Conservation (phyloP, 305 asterid genomes). For the Rubia tinctorum region DNA sequence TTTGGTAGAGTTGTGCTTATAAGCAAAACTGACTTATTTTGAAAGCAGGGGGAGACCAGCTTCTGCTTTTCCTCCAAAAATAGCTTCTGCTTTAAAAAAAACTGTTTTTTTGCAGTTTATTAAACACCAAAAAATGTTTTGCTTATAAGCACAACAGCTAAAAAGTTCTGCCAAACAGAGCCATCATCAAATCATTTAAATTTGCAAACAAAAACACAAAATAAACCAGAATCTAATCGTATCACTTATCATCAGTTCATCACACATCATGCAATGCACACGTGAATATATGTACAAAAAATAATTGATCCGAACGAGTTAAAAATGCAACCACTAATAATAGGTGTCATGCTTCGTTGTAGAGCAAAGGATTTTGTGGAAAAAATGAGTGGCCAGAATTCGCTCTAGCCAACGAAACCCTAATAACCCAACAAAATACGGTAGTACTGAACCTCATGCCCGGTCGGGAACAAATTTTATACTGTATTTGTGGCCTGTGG, state of each 20-base stretch:
- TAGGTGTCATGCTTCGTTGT: slow-evolving; percentile 24
- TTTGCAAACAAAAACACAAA: no score
- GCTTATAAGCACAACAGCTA: no score
- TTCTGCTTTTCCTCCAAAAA: no score
- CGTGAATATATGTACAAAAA: slow-evolving; percentile 28
- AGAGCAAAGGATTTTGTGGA: slow-evolving; percentile 24
- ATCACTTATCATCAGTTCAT: not conserved
- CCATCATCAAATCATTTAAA: no score
- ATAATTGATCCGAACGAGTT: slow-evolving; percentile 15
- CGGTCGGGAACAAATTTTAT: slow-evolving; percentile 7
- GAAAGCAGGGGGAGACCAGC: no score
- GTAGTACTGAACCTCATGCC: slow-evolving; percentile 11
- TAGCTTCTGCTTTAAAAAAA: no score
- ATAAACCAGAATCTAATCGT: slow-evolving; percentile 6
- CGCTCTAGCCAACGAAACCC: slow-evolving; percentile 16
- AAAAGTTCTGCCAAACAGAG: no score
- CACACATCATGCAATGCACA: not conserved
- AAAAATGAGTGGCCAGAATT: slow-evolving; percentile 23
- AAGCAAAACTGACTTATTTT: no score
- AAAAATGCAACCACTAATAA: slow-evolving; percentile 22
- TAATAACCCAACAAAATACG: slow-evolving; percentile 20
- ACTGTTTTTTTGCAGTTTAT: no score
- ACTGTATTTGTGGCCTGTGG: not conserved
- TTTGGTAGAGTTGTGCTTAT: no score
- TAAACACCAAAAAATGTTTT: no score